Percentiles rank a stretch among this genome's conserved stretches.
Evolutionary conservation across 495 filamentous ascomycete species (phyloP).

Genomic region (Annulohypoxylon bovei): DNA sequence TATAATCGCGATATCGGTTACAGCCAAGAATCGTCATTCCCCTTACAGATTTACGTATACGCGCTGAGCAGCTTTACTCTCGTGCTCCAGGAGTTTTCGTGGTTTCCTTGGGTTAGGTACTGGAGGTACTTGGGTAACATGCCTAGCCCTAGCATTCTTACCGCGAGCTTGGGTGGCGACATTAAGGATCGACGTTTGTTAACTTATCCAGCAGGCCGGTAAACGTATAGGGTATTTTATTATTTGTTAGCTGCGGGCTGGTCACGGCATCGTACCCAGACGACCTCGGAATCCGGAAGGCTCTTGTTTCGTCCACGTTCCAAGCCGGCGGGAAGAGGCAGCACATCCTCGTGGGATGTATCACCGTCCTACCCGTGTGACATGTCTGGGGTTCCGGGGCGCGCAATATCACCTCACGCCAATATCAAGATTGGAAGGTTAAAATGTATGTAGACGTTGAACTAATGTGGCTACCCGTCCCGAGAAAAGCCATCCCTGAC

Average conservation of each 20-base stretch:
- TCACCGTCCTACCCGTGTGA: slow-evolving; percentile 22
- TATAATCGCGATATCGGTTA: slow-evolving; percentile 7
- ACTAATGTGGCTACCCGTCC: slow-evolving; percentile 24
- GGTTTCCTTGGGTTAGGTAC: no score
- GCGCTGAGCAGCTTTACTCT: background rate
- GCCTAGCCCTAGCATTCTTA: background rate
- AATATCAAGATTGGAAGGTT: slow-evolving; percentile 4
- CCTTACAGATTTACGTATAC: background rate
- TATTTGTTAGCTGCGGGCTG: background rate
- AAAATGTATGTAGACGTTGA: slow-evolving; percentile 16
- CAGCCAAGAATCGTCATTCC: background rate
- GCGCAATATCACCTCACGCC: background rate
- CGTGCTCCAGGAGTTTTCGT: background rate
- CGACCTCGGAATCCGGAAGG: slow-evolving; percentile 44
- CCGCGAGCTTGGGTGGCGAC: background rate
- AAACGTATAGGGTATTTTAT: background rate
- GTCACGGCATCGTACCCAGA: background rate
- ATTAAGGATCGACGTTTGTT: background rate
- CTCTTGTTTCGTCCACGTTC: slow-evolving; percentile 36
- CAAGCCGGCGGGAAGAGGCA: slow-evolving; percentile 28
- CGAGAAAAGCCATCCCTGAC: slow-evolving; percentile 21
- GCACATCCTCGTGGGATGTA: slow-evolving; percentile 30
- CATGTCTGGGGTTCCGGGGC: slow-evolving; percentile 11
- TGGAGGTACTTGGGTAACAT: background rate
- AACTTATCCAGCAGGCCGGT: background rate